phyloP scores from a whole-genome alignment of 768 basidiomycete species.

The Auricularia cornea region DNA sequence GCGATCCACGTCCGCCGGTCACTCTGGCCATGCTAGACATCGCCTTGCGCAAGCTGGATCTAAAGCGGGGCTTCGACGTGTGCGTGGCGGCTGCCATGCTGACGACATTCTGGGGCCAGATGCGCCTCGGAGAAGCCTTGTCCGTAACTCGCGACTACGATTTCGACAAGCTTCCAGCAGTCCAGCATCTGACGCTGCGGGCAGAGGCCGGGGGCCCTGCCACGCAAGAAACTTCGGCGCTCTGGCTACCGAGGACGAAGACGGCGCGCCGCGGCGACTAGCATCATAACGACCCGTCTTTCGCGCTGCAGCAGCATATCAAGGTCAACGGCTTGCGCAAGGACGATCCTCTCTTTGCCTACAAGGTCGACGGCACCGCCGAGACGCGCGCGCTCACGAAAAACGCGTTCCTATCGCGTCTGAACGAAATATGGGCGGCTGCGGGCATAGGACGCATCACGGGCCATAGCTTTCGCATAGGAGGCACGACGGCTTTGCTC shows the following conservation, averaged over 20 bases:
- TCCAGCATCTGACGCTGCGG: neutral
- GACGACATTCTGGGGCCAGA: constrained; percentile 32
- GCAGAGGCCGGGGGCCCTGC: neutral
- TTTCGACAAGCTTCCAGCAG: neutral
- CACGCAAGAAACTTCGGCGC: neutral
- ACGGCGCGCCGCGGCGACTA: neutral
- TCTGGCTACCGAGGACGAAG: neutral
- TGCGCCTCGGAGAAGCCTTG: constrained; percentile 29
- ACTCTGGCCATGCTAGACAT: constrained; percentile 24
- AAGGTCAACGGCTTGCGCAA: constrained; percentile 19
- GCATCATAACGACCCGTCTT: constrained; percentile 8
- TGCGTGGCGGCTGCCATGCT: constrained; percentile 27
- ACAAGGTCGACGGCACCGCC: constrained; percentile 25
- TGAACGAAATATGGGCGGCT: constrained; percentile 23
- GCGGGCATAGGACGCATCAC: constrained; percentile 25
- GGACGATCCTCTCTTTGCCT: constrained; percentile 29
- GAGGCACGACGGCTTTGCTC: constrained; percentile 31
- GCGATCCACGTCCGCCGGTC: constrained; percentile 21
- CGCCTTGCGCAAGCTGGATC: constrained; percentile 15
- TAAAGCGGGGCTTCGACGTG: constrained; percentile 29
- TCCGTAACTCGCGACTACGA: neutral
- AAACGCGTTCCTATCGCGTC: constrained; percentile 15
- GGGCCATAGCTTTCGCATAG: constrained; percentile 37
- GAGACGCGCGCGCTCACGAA: constrained; percentile 23
- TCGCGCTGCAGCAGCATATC: constrained; percentile 24